These are phyloP conservation scores for Eleusine indica DNA, from an alignment of 176 grass and related monocot species.

Conservation along the genomic window DNA sequence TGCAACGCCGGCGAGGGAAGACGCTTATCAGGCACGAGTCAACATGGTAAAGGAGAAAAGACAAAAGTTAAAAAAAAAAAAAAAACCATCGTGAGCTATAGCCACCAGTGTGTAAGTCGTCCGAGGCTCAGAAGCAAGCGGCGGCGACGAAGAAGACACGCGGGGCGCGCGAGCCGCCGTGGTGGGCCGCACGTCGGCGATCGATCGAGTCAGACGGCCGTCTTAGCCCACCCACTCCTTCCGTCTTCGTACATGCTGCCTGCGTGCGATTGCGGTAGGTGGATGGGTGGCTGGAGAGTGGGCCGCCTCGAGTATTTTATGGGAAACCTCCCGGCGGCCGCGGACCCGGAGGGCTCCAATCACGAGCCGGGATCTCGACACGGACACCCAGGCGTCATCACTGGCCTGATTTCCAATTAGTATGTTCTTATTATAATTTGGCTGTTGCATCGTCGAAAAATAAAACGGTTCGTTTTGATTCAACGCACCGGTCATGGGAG, in stretches of 20 bases:
- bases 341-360: neutral
- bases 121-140: no score
- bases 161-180: neutral
- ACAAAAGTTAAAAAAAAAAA: neutral
- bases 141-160: neutral
- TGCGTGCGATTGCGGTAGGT: neutral
- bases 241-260: neutral
- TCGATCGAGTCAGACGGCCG: no score
- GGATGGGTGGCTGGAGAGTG: neutral
- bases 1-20: no score
- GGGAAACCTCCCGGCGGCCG: neutral
- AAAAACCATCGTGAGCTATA: no score
- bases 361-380: neutral
- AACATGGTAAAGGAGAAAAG: neutral
- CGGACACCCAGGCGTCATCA: neutral
- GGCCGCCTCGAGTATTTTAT: neutral
- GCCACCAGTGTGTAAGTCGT: no score
- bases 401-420: neutral
- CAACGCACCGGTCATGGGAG: no score
- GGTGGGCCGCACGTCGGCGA: conserved; percentile 12
- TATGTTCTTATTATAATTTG: neutral
- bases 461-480: neutral
- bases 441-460: neutral
- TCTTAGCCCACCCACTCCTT: no score
- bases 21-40: neutral